phyloP scores from a whole-genome alignment of 371 early-diverging fungal genomes.

The Smittium mucronatum region DNA sequence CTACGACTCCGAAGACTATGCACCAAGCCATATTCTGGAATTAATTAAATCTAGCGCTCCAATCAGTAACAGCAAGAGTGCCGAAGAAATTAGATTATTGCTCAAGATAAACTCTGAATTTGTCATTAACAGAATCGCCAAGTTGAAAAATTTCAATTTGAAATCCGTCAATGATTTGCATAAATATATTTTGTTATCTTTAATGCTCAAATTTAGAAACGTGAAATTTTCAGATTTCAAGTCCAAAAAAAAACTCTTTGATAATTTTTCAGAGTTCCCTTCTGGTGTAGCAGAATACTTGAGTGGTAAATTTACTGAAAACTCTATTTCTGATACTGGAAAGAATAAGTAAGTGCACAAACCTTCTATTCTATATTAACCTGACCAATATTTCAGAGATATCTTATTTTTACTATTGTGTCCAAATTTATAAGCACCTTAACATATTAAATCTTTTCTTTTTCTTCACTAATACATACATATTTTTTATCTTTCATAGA shows the following conservation, averaged over 20 bases:
- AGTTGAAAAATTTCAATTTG: background rate
- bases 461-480: background rate
- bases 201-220: background rate
- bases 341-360: conserved; percentile 3
- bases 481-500: conserved; percentile 15
- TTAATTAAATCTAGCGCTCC: background rate
- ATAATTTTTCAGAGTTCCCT: conserved; percentile 36
- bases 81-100: conserved; percentile 1
- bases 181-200: background rate
- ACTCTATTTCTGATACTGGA: background rate
- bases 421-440: too few relatives aligned
- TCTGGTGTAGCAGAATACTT: conserved; percentile 50
- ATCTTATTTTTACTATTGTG: too few relatives aligned
- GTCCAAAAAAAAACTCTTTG: conserved; percentile 37
- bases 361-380: too few relatives aligned
- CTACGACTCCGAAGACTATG: conserved; percentile 39
- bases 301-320: conserved; percentile 51
- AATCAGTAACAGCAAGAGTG: background rate
- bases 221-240: conserved; percentile 4
- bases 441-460: background rate
- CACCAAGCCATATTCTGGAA: background rate
- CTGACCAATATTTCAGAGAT: too few relatives aligned
- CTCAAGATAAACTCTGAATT: conserved; percentile 5
- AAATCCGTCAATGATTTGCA: background rate
- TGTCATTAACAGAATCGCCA: background rate